Evolutionary conservation across 129 eudicot genomes (phyloP).

Genomic region (Saposhnikovia divaricata): DNA sequence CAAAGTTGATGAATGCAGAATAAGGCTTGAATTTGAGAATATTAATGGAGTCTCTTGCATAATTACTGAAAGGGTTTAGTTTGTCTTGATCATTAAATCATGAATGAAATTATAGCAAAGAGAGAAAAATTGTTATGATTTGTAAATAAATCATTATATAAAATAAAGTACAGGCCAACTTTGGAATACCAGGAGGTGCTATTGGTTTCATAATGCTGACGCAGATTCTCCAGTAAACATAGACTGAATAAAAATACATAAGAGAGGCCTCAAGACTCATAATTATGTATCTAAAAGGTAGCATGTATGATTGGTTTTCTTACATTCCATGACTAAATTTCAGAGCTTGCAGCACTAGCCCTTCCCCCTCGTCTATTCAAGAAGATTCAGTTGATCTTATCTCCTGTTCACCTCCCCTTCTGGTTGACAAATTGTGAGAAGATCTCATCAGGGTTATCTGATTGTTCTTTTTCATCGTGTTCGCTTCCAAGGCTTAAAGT

Average conservation of each 20-base stretch:
- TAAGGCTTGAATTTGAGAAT: too few species aligned
- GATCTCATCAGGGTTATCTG: constrained; percentile 29
- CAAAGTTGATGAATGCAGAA: not conserved
- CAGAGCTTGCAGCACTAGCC: not conserved
- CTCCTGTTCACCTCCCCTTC: constrained; percentile 31
- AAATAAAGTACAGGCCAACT: not conserved
- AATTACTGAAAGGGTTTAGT: not conserved
- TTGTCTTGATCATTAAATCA: not conserved
- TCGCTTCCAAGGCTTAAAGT: constrained; percentile 54
- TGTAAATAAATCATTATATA: not conserved
- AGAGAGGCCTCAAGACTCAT: not conserved
- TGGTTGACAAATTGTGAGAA: constrained; percentile 68
- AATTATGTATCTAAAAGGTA: not conserved
- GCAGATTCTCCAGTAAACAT: not conserved
- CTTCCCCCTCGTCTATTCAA: not conserved
- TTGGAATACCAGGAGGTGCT: not conserved
- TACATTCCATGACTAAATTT: not conserved
- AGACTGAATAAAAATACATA: not conserved
- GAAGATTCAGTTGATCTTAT: not conserved
- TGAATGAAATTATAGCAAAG: not conserved
- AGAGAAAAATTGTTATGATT: not conserved
- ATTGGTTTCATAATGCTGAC: not conserved
- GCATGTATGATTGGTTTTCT: not conserved
- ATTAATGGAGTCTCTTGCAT: too few species aligned
- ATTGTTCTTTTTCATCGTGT: constrained; percentile 16